Evolutionary conservation across 2,329 filamentous ascomycete species (phyloP), one percentile per base, ranked within the genome.

Genomic region (Macrophomina tecta): DNA sequence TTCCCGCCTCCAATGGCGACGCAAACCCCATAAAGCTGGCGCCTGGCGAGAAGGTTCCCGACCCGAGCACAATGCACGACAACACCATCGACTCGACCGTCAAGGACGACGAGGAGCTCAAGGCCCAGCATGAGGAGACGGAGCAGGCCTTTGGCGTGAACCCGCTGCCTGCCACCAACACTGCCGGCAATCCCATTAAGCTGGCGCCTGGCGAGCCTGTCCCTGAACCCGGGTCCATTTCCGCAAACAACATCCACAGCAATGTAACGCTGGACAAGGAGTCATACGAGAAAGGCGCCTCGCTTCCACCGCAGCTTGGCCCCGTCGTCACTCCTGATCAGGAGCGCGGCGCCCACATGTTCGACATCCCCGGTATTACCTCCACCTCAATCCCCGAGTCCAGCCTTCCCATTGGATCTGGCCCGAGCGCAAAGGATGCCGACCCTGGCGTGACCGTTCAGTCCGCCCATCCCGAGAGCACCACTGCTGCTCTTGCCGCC

Each of bases 271-370:
- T 92, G 23, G 94, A 97, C 77, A 86, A 93, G 78, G 91, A 89
- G 72, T 94, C 92, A 1, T 98, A 97, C 79, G 90, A 96, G 78
- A 91, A 91, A 78, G 89, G 89, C 70, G 91, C 91, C 74, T 86
- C 89, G 67, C 73, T 74, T 32, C 78, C 80, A 67, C 78, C 78
- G 42, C 71, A 82, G 40, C 75, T 84, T 12, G 78, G 81, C 34
- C 78, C 83, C n/a, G 80, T 82, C 30, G 74, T 81, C n/a, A 82
- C 80, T 51, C 78, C 81, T 49, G 75, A 78, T 28, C 76, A 78
- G 52, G 80, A 83, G 68, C 76, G 75, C 56, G 80, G 82, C 49
- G 77, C 76, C 9, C 77, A 80, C 62, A 80, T 83, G 73, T 82
- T 84, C 70, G 77, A 73, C 70, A 71, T 85, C 48, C 82, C 83